Evolutionary conservation across 2,329 filamentous ascomycete genomes (phyloP).

Genomic region (Colletotrichum orbiculare): DNA sequence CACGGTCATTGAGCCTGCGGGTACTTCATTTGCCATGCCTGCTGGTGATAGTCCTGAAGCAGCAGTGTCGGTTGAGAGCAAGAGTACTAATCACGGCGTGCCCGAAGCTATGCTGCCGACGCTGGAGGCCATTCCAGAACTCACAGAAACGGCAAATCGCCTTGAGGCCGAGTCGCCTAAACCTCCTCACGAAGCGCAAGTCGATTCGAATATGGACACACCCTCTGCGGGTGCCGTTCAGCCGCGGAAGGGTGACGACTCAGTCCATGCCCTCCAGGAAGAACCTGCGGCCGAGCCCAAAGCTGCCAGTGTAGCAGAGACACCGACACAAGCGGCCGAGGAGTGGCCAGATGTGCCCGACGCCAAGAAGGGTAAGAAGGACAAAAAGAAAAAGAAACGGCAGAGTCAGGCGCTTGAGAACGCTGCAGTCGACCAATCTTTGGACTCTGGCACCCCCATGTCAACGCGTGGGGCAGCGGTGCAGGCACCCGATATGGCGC

Average conservation of each 20-base stretch:
- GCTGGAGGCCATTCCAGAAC: too few relatives aligned
- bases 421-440: background rate
- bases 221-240: too few relatives aligned
- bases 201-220: too few relatives aligned
- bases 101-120: too few relatives aligned
- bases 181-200: too few relatives aligned
- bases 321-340: background rate
- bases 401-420: conserved; percentile 17
- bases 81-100: too few relatives aligned
- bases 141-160: too few relatives aligned
- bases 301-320: background rate
- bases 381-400: conserved; percentile 50
- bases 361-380: conserved; percentile 46
- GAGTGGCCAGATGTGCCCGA: conserved; percentile 19
- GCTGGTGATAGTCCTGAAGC: too few relatives aligned
- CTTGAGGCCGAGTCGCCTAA: too few relatives aligned
- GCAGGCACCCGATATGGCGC: background rate
- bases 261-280: background rate
- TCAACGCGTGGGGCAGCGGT: background rate
- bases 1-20: too few relatives aligned
- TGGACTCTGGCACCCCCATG: background rate
- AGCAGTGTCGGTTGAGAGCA: too few relatives aligned
- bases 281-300: background rate
- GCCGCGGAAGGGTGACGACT: background rate
- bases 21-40: too few relatives aligned